Evolutionary conservation across 176 grass and related monocot genomes (phyloP), one percentile per base, ranked within the genome.

Genomic region (Cymbopogon citratus): DNA sequence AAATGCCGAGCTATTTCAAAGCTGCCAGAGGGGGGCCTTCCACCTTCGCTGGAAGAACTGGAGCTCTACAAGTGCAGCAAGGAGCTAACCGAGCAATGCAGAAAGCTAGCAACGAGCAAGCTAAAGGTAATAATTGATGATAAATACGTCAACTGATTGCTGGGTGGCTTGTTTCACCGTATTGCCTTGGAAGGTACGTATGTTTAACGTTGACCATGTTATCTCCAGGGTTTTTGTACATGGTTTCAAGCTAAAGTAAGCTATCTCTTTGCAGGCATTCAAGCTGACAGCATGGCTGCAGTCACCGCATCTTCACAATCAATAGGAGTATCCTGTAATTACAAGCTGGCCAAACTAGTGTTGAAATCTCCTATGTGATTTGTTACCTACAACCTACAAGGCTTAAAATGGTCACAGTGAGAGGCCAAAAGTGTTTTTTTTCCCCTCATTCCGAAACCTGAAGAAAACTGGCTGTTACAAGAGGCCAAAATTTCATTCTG

Each of bases 11-110:
- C 1, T 0, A 0, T 21, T 87, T 7, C 39, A 16, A 51, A n/a
- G 29, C 36, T 80, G 5, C 54, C 46, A 18, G 28, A 24, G 6
- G 29, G 26, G 28, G 75, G 60, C 2, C 31, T 82, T 27, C 71
- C 85, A 39, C 14, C 38, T 39, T 39, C 38, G 8, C 38, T 40
- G 35, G 73, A 90, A 78, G 0, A 28, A 19, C 13, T 90, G 51
- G 1, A 23, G 3, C 15, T 74, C 13, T 0, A 0, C 0, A 0
- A 0, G 0, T 71, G 78, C 49, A 23, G 1, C 1, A 0, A 56
- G 0, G 9, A 77, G 77, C 51, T 77, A 56, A 0, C 0, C 6
- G 27, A 36, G 1, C 14, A 59, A 5, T 90, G 87, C 63, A 66
- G 28, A 57, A 57, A 3, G 54, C 21, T 57, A 24, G 54, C 21